These are phyloP conservation scores for Candida orba DNA, from an alignment of 805 yeast genomes.

Conservation along the genomic window DNA sequence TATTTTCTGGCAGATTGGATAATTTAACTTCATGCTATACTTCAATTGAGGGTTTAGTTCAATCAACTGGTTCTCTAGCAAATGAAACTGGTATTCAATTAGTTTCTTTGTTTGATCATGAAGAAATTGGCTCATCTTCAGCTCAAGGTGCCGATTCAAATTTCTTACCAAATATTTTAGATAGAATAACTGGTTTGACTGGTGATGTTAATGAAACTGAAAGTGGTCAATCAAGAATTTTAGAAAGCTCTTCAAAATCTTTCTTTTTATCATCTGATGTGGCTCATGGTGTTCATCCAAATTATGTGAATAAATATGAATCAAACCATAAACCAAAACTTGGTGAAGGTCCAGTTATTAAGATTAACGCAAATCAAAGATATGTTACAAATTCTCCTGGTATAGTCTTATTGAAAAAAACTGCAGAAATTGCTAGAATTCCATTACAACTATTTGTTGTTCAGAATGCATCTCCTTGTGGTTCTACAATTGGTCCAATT, in stretches of 20 bases:
- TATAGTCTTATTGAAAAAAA: constrained; percentile 62
- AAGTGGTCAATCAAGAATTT: constrained; percentile 31
- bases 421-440: constrained; percentile 61
- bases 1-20: constrained; percentile 87
- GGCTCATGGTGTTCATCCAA: constrained; percentile 97
- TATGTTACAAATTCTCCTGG: constrained; percentile 94
- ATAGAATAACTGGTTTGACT: constrained; percentile 49
- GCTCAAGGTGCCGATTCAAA: constrained; percentile 97
- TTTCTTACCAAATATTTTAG: constrained; percentile 72
- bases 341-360: constrained; percentile 88
- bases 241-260: constrained; percentile 63
- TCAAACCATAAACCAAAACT: constrained; percentile 68
- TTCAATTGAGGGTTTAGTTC: constrained; percentile 64
- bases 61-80: constrained; percentile 36
- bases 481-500: constrained; percentile 95
- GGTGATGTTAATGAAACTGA: constrained; percentile 23
- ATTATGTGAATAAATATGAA: constrained; percentile 74
- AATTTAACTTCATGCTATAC: constrained; percentile 84
- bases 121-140: constrained; percentile 87
- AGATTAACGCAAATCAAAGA: constrained; percentile 90
- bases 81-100: constrained; percentile 56
- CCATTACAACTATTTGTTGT: constrained; percentile 93
- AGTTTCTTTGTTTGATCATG: constrained; percentile 88
- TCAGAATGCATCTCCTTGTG: constrained; percentile 89
- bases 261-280: constrained; percentile 89